Conservation (phyloP, 2,329 filamentous ascomycete genomes). For the Tolypocladium tundrense region DNA sequence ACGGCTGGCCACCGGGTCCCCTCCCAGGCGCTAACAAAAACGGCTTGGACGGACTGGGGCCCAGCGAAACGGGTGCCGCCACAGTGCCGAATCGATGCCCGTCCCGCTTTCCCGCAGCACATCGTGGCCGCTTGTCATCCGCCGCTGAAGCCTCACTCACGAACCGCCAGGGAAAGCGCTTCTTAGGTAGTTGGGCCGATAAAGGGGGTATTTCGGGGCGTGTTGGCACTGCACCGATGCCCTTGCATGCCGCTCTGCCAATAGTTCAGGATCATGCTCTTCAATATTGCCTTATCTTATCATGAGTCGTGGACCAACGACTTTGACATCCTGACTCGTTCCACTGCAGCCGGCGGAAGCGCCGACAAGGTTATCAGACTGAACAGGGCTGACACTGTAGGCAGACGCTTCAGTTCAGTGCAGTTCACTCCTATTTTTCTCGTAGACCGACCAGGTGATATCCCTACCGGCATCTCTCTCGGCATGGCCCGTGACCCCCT, state of each 20-base stretch:
- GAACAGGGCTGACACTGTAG: neutral
- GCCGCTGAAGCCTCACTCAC: neutral
- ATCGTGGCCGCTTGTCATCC: neutral
- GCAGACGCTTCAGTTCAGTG: neutral
- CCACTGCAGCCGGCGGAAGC: neutral
- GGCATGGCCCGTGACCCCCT: neutral
- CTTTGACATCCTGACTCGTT: neutral
- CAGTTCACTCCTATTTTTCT: neutral
- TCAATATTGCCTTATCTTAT: neutral
- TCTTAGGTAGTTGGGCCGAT: neutral
- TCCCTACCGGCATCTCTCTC: neutral
- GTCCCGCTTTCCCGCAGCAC: too few relatives aligned
- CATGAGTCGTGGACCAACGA: neutral
- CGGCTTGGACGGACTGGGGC: neutral
- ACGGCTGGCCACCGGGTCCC: neutral
- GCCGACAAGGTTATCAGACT: neutral
- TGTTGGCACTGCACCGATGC: neutral
- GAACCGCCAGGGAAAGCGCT: too few relatives aligned
- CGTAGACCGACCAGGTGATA: too few relatives aligned
- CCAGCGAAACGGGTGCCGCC: neutral
- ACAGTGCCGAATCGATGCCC: neutral
- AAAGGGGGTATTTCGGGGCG: neutral
- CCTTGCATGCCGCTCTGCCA: neutral
- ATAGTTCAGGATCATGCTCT: neutral
- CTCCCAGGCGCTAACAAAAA: neutral